Evolutionary conservation across 1,284 basidiomycete species (phyloP).

Genomic region (Filobasidium uniguttulatum): DNA sequence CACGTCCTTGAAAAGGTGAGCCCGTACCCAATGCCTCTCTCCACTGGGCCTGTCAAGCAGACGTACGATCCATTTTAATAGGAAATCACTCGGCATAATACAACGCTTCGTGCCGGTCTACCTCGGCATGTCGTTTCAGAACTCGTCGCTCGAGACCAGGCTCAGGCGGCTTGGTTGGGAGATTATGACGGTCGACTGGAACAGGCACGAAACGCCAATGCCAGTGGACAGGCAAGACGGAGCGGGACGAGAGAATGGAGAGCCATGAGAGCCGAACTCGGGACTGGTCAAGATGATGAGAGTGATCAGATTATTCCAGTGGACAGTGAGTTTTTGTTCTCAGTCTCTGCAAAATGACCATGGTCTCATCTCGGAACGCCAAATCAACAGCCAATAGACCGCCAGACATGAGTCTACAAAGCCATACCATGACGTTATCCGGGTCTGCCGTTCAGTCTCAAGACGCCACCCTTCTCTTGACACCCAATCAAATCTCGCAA

Average conservation of each 20-base stretch:
- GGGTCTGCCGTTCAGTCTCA: not conserved
- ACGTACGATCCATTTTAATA: not conserved
- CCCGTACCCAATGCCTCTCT: not conserved
- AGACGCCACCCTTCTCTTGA: slow-evolving; percentile 11
- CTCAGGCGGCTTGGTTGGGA: slow-evolving; percentile 26
- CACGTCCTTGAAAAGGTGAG: slow-evolving; percentile 26
- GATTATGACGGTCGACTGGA: slow-evolving; percentile 22
- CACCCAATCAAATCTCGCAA: slow-evolving; percentile 15
- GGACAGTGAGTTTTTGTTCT: not conserved
- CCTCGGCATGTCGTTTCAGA: no score
- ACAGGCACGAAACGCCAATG: slow-evolving; percentile 19
- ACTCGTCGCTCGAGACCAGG: slow-evolving; percentile 22
- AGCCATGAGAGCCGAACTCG: slow-evolving; percentile 33
- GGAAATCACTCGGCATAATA: not conserved
- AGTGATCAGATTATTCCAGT: not conserved
- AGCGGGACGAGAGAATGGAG: slow-evolving; percentile 40
- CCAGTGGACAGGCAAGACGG: slow-evolving; percentile 27
- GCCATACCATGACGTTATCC: no score
- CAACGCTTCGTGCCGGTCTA: not conserved
- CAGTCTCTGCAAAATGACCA: not conserved
- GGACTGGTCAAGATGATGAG: slow-evolving; percentile 6
- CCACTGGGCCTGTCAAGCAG: not conserved
- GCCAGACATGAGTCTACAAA: no score
- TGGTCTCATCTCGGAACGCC: not conserved
- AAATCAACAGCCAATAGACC: not conserved